Conservation (phyloP, 1,139 yeast genomes). For the Meyerozyma sp. region DNA sequence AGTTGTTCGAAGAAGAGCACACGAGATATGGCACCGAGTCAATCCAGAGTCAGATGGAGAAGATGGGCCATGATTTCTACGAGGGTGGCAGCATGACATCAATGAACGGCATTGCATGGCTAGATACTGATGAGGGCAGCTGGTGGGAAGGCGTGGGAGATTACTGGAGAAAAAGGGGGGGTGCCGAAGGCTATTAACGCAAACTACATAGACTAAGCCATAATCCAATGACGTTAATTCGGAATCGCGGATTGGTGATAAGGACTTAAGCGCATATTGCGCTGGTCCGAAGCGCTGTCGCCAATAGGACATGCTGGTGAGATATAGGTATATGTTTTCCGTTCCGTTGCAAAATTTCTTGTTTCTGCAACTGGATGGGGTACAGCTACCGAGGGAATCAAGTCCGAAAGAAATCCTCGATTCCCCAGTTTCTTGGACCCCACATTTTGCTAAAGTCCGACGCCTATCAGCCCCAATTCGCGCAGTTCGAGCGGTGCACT, state of each 20-base stretch:
- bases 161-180: slow-evolving; percentile 41
- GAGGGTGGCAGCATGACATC: slow-evolving; percentile 37
- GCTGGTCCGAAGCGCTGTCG: too few species aligned
- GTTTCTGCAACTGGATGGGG: not conserved
- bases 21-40: slow-evolving; percentile 1
- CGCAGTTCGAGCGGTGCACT: not conserved
- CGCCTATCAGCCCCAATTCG: not conserved
- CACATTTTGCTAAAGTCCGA: not conserved
- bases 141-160: slow-evolving; percentile 38
- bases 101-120: slow-evolving; percentile 36
- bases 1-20: slow-evolving; percentile 25
- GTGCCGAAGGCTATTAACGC: slow-evolving; percentile 34
- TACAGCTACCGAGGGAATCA: not conserved
- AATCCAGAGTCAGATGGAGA: slow-evolving; percentile 11
- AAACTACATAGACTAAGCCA: not conserved
- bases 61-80: slow-evolving; percentile 24
- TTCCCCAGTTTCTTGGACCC: not conserved
- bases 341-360: too few species aligned
- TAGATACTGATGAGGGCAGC: slow-evolving; percentile 8
- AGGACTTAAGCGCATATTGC: too few species aligned
- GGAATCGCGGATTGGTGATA: too few species aligned
- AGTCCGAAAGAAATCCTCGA: not conserved
- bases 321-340: too few species aligned
- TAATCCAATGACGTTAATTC: slow-evolving; percentile 6
- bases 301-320: too few species aligned